Conservation (phyloP, 2,329 filamentous ascomycete genomes). For the Epichloe elymi region DNA sequence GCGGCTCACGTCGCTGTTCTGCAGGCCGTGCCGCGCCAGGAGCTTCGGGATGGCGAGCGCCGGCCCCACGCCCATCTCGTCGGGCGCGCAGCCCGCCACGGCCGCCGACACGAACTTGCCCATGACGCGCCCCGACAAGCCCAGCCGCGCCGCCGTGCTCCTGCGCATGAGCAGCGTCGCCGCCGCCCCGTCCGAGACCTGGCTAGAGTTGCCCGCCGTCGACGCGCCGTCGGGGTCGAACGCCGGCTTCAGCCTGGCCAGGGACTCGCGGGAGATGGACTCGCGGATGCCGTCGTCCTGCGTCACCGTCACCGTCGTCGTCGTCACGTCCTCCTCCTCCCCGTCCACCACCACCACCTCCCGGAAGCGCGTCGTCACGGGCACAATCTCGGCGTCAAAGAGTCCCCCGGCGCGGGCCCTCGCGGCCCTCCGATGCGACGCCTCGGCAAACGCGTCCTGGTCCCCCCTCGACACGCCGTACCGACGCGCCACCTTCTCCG, state of each 20-base stretch:
- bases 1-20: conserved; percentile 51
- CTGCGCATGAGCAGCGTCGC: conserved; percentile 75
- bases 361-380: conserved; percentile 58
- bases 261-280: conserved; percentile 51
- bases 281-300: conserved; percentile 75
- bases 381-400: conserved; percentile 70
- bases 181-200: conserved; percentile 80
- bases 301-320: conserved; percentile 49
- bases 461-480: conserved; percentile 63
- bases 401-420: conserved; percentile 53
- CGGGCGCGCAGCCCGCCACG: conserved; percentile 66
- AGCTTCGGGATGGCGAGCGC: conserved; percentile 76
- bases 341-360: conserved; percentile 43
- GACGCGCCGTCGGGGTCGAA: conserved; percentile 63
- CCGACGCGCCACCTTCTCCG: conserved; percentile 72
- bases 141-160: conserved; percentile 62
- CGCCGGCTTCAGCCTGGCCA: conserved; percentile 72
- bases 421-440: conserved; percentile 61
- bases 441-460: conserved; percentile 71
- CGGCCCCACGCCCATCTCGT: conserved; percentile 91
- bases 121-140: conserved; percentile 55
- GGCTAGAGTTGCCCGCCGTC: conserved; percentile 77
- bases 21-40: conserved; percentile 53
- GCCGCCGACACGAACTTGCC: conserved; percentile 71
- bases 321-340: conserved; percentile 14